Conservation (phyloP, 257 asterid genomes). For the Solanum arcanum region DNA sequence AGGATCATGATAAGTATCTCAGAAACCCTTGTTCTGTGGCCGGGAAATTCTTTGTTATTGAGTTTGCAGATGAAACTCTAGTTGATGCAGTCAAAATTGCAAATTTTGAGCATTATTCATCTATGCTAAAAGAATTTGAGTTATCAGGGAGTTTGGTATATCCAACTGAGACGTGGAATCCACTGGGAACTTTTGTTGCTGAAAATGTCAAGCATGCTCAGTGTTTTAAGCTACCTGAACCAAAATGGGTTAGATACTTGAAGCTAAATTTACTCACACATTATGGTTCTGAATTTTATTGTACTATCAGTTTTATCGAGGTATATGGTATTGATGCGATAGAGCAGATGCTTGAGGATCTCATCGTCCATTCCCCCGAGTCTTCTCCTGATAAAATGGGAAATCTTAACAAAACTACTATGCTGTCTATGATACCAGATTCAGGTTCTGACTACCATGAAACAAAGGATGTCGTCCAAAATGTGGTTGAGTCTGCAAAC, state of each 20-base stretch:
- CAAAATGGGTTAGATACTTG: slow-evolving; percentile 85
- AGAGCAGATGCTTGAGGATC: slow-evolving; percentile 95
- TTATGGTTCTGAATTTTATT: slow-evolving; percentile 91
- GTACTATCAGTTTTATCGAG: slow-evolving; percentile 79
- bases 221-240: slow-evolving; percentile 72
- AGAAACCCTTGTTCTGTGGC: slow-evolving; percentile 78
- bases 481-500: slow-evolving; percentile 16
- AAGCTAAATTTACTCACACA: slow-evolving; percentile 66
- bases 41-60: slow-evolving; percentile 62
- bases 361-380: slow-evolving; percentile 53
- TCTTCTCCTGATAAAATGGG: slow-evolving; percentile 24
- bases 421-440: slow-evolving; percentile 30
- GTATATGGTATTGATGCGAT: slow-evolving; percentile 94
- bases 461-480: slow-evolving; percentile 11
- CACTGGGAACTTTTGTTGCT: slow-evolving; percentile 63
- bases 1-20: slow-evolving; percentile 84
- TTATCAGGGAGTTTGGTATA: slow-evolving; percentile 63
- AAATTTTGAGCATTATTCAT: slow-evolving; percentile 83
- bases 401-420: slow-evolving; percentile 34
- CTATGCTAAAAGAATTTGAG: slow-evolving; percentile 79
- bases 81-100: slow-evolving; percentile 85
- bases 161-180: slow-evolving; percentile 71
- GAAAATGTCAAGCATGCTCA: slow-evolving; percentile 83
- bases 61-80: slow-evolving; percentile 80
- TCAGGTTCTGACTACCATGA: slow-evolving; percentile 17